These are phyloP conservation scores for Brettanomyces bruxellensis DNA, from an alignment of 805 yeast genomes.

Conservation along the genomic window DNA sequence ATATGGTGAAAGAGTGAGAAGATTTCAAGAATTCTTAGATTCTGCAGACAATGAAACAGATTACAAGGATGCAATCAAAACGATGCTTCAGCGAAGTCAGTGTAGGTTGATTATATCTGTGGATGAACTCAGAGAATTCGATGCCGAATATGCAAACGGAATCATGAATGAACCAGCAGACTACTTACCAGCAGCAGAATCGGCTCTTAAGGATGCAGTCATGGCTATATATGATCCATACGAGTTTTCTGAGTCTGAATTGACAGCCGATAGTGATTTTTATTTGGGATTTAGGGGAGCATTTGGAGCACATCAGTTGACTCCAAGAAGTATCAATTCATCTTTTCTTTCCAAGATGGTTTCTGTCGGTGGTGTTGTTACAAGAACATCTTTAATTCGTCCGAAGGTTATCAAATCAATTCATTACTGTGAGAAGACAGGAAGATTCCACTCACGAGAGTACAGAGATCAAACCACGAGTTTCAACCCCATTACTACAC, in stretches of 20 bases:
- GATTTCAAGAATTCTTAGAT: conserved; percentile 77
- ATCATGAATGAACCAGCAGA: conserved; percentile 71
- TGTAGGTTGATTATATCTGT: conserved; percentile 65
- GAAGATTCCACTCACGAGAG: conserved; percentile 81
- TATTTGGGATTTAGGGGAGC: conserved; percentile 82
- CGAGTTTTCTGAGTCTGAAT: conserved; percentile 40
- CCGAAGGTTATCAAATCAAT: conserved; percentile 89
- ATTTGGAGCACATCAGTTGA: conserved; percentile 78
- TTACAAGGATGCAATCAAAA: conserved; percentile 61
- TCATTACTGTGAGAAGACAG: conserved; percentile 81
- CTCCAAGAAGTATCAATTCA: conserved; percentile 82
- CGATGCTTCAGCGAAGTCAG: conserved; percentile 60
- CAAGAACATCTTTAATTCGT: conserved; percentile 84
- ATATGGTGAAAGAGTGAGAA: conserved; percentile 76
- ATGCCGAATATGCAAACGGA: conserved; percentile 66
- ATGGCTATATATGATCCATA: conserved; percentile 60
- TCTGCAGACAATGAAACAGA: conserved; percentile 45
- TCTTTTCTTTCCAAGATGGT: conserved; percentile 65
- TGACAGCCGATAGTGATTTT: conserved; percentile 54
- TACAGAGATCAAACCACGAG: conserved; percentile 90
- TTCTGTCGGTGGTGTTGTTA: conserved; percentile 90
- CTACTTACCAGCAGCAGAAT: conserved; percentile 79
- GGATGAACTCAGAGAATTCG: conserved; percentile 84
- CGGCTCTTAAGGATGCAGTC: conserved; percentile 76
- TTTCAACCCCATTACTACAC: conserved; percentile 71